Evolutionary conservation across 768 basidiomycete species (phyloP).

Genomic region (Phlebiopsis gigantea): DNA sequence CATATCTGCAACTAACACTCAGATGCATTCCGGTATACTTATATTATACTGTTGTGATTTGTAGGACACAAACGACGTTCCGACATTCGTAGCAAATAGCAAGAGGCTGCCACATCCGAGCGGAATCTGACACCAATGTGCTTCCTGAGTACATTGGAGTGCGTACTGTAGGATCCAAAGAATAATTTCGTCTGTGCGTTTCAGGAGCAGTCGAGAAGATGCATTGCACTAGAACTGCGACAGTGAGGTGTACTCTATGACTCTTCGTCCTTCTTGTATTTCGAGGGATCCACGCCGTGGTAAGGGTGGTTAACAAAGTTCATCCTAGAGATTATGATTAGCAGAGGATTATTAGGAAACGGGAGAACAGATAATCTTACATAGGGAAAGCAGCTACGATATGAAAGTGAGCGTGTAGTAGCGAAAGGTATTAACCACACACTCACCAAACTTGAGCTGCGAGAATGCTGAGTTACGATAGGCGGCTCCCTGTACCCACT

Average conservation of each 20-base stretch:
- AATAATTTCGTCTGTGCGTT: too few species aligned
- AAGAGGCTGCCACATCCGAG: too few species aligned
- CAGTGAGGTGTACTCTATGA: constrained; percentile 4
- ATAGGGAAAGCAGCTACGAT: constrained; percentile 66
- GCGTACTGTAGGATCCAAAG: too few species aligned
- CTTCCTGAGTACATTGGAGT: too few species aligned
- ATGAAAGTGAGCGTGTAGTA: constrained; percentile 15
- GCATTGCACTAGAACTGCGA: not conserved
- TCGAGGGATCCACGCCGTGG: constrained; percentile 81
- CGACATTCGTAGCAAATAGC: too few species aligned
- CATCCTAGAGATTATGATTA: constrained; percentile 53
- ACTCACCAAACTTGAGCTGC: constrained; percentile 87
- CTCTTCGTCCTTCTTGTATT: constrained; percentile 44
- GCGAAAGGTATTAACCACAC: too few species aligned
- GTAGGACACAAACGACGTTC: too few species aligned
- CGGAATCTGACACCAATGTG: too few species aligned
- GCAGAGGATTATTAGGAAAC: too few species aligned
- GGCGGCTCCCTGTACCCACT: constrained; percentile 84
- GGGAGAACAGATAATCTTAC: constrained; percentile 48
- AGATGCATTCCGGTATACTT: too few species aligned
- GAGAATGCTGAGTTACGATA: constrained; percentile 86
- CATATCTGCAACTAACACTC: too few species aligned
- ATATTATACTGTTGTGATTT: too few species aligned
- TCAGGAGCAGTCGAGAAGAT: not conserved
- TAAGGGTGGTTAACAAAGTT: constrained; percentile 90